Percentiles rank a stretch among this genome's conserved stretches.
phyloP scores from a whole-genome alignment of 2,329 filamentous ascomycete species.

The Xylaria sp. region DNA sequence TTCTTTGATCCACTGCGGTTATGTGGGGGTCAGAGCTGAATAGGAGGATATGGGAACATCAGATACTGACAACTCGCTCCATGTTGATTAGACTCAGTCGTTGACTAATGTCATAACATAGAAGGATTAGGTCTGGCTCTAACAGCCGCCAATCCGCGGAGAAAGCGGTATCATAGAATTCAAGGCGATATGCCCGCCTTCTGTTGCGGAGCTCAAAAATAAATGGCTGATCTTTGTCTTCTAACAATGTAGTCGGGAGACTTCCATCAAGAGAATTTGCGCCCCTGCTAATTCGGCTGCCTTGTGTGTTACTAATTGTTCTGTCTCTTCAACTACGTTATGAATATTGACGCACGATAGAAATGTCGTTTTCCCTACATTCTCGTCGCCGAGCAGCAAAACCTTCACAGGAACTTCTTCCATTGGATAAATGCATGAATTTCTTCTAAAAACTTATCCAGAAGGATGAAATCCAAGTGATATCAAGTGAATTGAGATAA shows the following conservation, averaged over 20 bases:
- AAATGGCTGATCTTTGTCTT: slow-evolving; percentile 69
- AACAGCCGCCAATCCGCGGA: slow-evolving; percentile 69
- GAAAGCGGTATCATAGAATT: slow-evolving; percentile 68
- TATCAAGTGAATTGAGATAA: neutral
- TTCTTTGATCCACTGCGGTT: slow-evolving; percentile 65
- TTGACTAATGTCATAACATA: slow-evolving; percentile 71
- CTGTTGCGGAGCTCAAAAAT: slow-evolving; percentile 63
- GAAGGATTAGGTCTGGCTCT: slow-evolving; percentile 65
- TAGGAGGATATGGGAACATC: slow-evolving; percentile 4
- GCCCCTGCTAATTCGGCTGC: slow-evolving; percentile 63
- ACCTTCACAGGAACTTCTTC: slow-evolving; percentile 62
- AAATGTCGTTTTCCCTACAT: slow-evolving; percentile 70
- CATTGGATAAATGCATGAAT: slow-evolving; percentile 48
- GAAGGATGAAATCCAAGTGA: neutral
- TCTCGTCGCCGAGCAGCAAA: slow-evolving; percentile 67
- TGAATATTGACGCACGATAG: slow-evolving; percentile 60
- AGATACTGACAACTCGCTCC: slow-evolving; percentile 61
- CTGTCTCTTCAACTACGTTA: neutral
- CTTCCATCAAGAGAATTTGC: slow-evolving; percentile 52
- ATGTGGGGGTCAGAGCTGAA: slow-evolving; percentile 3
- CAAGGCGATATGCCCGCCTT: slow-evolving; percentile 61
- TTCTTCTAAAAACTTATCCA: neutral
- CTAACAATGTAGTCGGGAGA: slow-evolving; percentile 60
- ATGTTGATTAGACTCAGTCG: slow-evolving; percentile 67
- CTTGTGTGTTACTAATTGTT: slow-evolving; percentile 17